These are phyloP conservation scores for Nakaseomyces delphensis DNA, from an alignment of 1,139 yeast genomes.

Conservation along the genomic window DNA sequence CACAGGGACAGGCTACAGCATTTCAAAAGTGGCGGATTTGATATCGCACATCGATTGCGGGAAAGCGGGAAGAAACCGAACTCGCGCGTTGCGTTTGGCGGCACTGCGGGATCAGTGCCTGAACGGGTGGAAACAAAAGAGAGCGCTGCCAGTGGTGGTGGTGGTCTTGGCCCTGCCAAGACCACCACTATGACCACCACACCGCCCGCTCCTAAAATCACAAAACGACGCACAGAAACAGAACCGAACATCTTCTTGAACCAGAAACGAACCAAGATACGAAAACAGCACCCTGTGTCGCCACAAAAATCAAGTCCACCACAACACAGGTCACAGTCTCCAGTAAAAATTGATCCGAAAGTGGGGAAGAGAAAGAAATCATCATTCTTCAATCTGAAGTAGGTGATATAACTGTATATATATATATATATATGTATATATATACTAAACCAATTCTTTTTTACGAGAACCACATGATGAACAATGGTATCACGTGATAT, in stretches of 20 bases:
- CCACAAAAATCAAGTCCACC: background rate
- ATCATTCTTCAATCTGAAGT: conserved; percentile 3
- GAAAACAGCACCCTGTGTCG: conserved; percentile 1
- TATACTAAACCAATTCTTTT: no score
- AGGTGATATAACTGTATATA: no score
- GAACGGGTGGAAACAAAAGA: background rate
- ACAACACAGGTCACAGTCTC: background rate
- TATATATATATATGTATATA: background rate
- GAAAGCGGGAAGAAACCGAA: conserved; percentile 5
- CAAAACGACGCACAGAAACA: conserved; percentile 17
- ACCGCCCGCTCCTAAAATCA: background rate
- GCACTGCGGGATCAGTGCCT: conserved; percentile 14
- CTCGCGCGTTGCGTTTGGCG: conserved; percentile 23
- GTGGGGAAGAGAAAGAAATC: conserved; percentile 5
- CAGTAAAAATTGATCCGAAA: background rate
- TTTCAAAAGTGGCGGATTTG: conserved; percentile 21
- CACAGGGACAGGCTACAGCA: conserved; percentile 19
- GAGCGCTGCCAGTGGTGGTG: no score
- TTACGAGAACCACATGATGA: no score
- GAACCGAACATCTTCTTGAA: conserved; percentile 18
- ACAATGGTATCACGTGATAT: no score
- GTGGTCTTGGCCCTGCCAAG: no score
- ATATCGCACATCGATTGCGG: conserved; percentile 5
- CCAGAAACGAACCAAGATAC: conserved; percentile 12
- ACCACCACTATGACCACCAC: background rate